phyloP scores from a whole-genome alignment of 73 alveolate genomes.

The Uronychia binucleata region DNA sequence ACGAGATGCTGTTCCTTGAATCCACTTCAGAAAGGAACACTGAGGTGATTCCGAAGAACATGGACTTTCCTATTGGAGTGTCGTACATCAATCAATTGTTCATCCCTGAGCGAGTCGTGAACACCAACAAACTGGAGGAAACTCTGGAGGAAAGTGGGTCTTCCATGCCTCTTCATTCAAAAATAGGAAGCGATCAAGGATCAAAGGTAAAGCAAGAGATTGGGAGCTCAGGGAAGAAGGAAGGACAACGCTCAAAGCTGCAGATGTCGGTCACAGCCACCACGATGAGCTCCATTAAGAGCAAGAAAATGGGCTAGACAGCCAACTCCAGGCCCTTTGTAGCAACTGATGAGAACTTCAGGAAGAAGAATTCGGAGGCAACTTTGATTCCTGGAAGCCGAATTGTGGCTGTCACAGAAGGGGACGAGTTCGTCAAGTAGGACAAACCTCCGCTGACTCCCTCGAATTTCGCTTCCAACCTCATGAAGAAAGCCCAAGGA shows the following conservation, averaged over 20 bases:
- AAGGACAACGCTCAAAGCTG: background rate
- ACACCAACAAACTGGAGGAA: background rate
- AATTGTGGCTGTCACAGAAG: background rate
- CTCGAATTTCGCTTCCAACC: background rate
- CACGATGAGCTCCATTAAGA: background rate
- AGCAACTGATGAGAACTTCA: background rate
- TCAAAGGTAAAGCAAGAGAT: background rate
- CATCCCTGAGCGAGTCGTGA: background rate
- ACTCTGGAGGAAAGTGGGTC: background rate
- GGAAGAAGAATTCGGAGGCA: background rate
- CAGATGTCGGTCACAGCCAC: background rate
- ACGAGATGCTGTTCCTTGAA: background rate
- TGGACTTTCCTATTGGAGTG: slow-evolving; percentile 7
- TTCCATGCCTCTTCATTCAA: background rate
- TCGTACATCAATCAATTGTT: background rate
- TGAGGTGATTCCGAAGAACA: background rate
- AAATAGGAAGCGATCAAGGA: no score
- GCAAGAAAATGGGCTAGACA: background rate
- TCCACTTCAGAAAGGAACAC: background rate
- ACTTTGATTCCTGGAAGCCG: background rate
- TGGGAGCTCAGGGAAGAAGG: background rate
- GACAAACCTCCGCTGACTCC: background rate
- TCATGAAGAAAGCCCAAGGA: background rate
- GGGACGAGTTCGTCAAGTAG: background rate
- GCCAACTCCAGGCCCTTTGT: background rate